Conservation (phyloP, 768 basidiomycete genomes). For the Boletus speciosus region DNA sequence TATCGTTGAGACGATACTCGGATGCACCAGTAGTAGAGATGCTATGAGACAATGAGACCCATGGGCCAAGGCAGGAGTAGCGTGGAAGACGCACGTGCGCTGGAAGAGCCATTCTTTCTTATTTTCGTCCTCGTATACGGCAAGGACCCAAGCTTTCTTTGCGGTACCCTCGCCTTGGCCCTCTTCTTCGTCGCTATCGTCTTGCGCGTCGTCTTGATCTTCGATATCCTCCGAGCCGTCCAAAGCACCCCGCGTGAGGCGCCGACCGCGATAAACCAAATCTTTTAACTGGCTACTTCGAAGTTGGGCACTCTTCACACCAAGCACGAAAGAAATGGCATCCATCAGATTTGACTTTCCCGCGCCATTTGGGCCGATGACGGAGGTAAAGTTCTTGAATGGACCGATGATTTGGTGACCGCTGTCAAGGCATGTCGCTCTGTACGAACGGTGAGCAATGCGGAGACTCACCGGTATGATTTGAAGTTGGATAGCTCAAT, state of each 20-base stretch:
- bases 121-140: slow-evolving; percentile 75
- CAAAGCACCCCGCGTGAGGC: slow-evolving; percentile 52
- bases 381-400: slow-evolving; percentile 89
- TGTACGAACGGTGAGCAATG: background rate
- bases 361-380: slow-evolving; percentile 98
- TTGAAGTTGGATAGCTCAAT: slow-evolving; percentile 97
- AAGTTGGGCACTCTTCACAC: slow-evolving; percentile 90
- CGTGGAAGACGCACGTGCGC: slow-evolving; percentile 66
- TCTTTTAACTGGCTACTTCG: slow-evolving; percentile 93
- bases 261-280: slow-evolving; percentile 89
- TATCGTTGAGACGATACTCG: slow-evolving; percentile 85
- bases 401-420: slow-evolving; percentile 87
- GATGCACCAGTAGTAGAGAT: slow-evolving; percentile 85
- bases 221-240: slow-evolving; percentile 41
- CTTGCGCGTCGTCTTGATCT: slow-evolving; percentile 48
- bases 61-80: background rate
- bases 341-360: slow-evolving; percentile 99
- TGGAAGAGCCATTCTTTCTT: slow-evolving; percentile 89
- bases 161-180: slow-evolving; percentile 77
- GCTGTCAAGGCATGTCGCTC: slow-evolving; percentile 33
- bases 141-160: slow-evolving; percentile 93
- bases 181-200: slow-evolving; percentile 42
- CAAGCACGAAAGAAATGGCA: slow-evolving; percentile 97
- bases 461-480: slow-evolving; percentile 68
- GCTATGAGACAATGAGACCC: slow-evolving; percentile 38